Conservation (phyloP, 352 stramenopile genomes). For the Blastocystis sp. region DNA sequence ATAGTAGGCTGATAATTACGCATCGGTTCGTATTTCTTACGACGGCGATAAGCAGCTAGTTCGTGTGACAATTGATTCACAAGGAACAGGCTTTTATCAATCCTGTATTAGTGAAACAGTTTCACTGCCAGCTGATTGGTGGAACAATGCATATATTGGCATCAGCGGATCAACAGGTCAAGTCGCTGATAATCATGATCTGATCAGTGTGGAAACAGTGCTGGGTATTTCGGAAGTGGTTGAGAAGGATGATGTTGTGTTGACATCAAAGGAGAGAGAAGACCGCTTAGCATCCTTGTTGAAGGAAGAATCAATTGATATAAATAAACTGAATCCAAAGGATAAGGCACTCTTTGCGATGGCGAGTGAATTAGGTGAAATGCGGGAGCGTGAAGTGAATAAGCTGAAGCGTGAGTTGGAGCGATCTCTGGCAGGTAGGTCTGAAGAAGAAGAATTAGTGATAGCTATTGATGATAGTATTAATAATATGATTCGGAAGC, state of each 20-base stretch:
- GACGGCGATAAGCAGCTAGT: constrained; percentile 17
- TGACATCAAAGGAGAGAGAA: constrained; percentile 62
- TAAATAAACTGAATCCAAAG: constrained; percentile 69
- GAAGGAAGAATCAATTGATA: constrained; percentile 57
- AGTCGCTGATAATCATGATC: constrained; percentile 77
- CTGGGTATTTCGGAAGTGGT: constrained; percentile 39
- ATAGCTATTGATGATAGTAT: constrained; percentile 77
- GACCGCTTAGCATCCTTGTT: neutral
- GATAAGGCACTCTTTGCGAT: constrained; percentile 44
- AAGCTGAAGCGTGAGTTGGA: constrained; percentile 73
- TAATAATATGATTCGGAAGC: constrained; percentile 79
- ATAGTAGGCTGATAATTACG: constrained; percentile 57
- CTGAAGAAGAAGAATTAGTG: constrained; percentile 73
- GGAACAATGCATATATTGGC: constrained; percentile 70
- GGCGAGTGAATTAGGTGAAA: constrained; percentile 5
- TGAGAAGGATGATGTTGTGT: constrained; percentile 4
- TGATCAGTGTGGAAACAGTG: constrained; percentile 70
- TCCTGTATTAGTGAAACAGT: constrained; percentile 69
- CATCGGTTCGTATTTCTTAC: constrained; percentile 44
- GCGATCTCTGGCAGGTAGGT: constrained; percentile 76
- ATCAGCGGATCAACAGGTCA: constrained; percentile 75
- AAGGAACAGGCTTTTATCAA: constrained; percentile 68
- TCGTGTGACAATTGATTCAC: constrained; percentile 68
- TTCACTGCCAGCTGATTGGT: constrained; percentile 71
- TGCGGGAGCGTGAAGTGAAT: constrained; percentile 50